These are phyloP conservation scores for Fusarium gaditjirri DNA, from an alignment of 2,329 filamentous ascomycete species.

Conservation along the genomic window DNA sequence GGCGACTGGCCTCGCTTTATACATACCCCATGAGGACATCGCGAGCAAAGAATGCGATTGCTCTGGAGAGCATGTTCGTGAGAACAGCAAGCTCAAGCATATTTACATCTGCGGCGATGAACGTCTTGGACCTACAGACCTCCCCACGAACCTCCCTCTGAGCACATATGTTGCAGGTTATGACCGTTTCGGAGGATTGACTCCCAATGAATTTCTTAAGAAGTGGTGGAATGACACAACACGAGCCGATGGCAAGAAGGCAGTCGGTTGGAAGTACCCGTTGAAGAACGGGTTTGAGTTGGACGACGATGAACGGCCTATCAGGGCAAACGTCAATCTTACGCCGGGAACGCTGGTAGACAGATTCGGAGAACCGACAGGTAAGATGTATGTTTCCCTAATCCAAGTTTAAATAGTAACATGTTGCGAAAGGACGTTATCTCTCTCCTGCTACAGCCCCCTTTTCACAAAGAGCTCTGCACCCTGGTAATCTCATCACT, in stretches of 20 bases:
- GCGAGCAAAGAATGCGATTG: constrained; percentile 9
- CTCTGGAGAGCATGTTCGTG: neutral
- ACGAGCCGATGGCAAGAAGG: neutral
- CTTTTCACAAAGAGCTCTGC: constrained; percentile 20
- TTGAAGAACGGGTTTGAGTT: constrained; percentile 51
- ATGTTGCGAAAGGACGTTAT: neutral
- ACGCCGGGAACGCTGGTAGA: constrained; percentile 55
- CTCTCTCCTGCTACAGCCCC: constrained; percentile 29
- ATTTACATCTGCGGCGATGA: constrained; percentile 20
- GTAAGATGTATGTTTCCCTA: fast-evolving
- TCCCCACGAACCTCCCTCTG: constrained; percentile 18
- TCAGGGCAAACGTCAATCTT: constrained; percentile 55
- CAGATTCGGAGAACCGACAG: constrained; percentile 53
- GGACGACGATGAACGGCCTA: constrained; percentile 47
- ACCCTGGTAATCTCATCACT: constrained; percentile 20
- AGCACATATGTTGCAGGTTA: constrained; percentile 21
- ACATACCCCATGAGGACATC: neutral
- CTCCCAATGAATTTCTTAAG: constrained; percentile 18
- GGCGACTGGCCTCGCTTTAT: neutral
- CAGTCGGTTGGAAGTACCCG: constrained; percentile 19
- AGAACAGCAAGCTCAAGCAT: neutral
- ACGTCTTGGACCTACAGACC: constrained; percentile 12
- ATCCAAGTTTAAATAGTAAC: neutral
- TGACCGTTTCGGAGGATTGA: constrained; percentile 25
- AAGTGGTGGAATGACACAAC: constrained; percentile 18